Conservation (phyloP, 352 stramenopile species). For the Globisporangium paddicum region DNA sequence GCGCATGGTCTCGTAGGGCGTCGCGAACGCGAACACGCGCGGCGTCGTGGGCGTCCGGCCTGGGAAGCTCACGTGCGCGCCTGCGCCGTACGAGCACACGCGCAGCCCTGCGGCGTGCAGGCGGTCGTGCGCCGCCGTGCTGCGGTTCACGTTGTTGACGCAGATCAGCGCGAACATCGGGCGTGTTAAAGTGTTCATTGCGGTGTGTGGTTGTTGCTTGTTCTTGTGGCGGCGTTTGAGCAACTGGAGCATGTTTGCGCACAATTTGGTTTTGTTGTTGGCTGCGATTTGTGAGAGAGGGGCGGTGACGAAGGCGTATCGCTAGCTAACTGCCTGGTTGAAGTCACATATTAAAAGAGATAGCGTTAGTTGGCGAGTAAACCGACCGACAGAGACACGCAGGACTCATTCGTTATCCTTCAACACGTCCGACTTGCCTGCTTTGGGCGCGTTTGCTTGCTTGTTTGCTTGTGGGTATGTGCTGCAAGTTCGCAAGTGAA, state of each 20-base stretch:
- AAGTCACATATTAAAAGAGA: background rate
- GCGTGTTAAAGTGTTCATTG: background rate
- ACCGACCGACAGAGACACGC: background rate
- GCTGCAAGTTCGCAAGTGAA: background rate
- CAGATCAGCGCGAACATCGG: slow-evolving; percentile 78
- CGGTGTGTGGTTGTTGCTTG: background rate
- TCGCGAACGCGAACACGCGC: slow-evolving; percentile 63
- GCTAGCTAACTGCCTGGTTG: background rate
- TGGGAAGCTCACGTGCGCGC: slow-evolving; percentile 54
- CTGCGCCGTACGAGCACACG: slow-evolving; percentile 71
- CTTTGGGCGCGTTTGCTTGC: too few species aligned
- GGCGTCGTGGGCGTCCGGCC: slow-evolving; percentile 25
- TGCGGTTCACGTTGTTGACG: slow-evolving; percentile 86
- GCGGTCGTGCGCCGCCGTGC: slow-evolving; percentile 62
- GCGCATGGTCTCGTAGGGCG: slow-evolving; percentile 64
- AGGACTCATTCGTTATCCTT: background rate
- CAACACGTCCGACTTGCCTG: background rate
- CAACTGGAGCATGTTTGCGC: slow-evolving; percentile 13
- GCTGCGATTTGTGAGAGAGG: background rate
- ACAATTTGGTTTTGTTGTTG: background rate
- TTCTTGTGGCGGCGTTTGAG: slow-evolving; percentile 7
- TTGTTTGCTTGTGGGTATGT: too few species aligned
- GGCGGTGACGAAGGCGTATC: background rate
- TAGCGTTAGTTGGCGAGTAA: background rate
- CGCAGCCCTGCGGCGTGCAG: slow-evolving; percentile 50